Percentiles rank a stretch among this genome's conserved stretches.
Evolutionary conservation across 352 stramenopile species (phyloP).

Genomic region (Phytophthora cactorum): DNA sequence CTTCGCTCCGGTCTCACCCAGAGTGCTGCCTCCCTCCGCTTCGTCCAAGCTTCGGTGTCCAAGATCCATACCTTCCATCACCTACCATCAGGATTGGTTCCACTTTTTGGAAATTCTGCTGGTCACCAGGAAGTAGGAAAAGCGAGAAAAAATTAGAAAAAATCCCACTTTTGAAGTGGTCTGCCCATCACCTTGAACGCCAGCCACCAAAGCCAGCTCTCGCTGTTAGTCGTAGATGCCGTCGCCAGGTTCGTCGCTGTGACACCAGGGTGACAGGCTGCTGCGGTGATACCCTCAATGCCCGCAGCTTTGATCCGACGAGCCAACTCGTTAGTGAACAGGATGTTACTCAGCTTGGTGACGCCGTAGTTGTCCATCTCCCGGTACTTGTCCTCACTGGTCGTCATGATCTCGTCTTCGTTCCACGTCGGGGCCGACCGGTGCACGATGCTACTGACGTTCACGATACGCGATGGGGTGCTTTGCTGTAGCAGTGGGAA

Average conservation of each 20-base stretch:
- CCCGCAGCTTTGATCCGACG: constrained; percentile 33
- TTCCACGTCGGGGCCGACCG: constrained; percentile 11
- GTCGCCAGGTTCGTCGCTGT: constrained; percentile 36
- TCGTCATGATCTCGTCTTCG: constrained; percentile 23
- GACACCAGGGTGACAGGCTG: constrained; percentile 42
- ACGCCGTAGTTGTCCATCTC: constrained; percentile 66
- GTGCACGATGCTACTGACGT: constrained; percentile 49
- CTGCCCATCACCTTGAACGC: not conserved
- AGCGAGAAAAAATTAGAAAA: no score
- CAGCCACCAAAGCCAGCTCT: constrained; percentile 25
- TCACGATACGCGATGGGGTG: constrained; percentile 41
- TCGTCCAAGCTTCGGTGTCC: no score
- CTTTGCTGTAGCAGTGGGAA: constrained; percentile 40
- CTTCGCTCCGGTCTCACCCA: no score
- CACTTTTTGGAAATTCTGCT: no score
- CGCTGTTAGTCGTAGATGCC: constrained; percentile 8
- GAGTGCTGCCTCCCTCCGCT: no score
- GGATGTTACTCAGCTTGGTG: constrained; percentile 93
- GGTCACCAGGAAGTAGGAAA: no score
- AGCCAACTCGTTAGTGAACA: constrained; percentile 91
- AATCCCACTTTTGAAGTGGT: no score
- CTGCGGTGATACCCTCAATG: constrained; percentile 35
- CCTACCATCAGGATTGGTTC: no score
- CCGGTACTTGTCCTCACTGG: constrained; percentile 30
- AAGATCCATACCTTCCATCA: no score